Evolutionary conservation across 257 asterid species (phyloP).

Genomic region (Solanum etuberosum): DNA sequence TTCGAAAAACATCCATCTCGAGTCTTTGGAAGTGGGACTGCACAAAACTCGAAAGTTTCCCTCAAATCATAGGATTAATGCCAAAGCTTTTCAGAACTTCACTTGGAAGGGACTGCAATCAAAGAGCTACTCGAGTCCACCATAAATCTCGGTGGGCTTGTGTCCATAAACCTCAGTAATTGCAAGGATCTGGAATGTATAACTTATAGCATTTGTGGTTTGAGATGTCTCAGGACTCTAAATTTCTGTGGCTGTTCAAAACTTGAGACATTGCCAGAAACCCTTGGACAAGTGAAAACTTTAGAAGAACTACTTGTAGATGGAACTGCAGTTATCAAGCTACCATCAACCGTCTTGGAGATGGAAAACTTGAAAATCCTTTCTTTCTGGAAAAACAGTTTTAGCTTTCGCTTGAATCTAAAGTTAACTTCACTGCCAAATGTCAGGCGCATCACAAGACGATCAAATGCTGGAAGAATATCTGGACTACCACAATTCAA

Average conservation of each 20-base stretch:
- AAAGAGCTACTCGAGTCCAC: neutral
- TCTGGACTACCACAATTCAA: neutral
- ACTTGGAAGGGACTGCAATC: conserved; percentile 8
- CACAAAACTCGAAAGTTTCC: conserved; percentile 3
- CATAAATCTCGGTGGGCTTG: neutral
- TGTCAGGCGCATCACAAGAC: neutral
- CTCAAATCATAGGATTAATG: conserved; percentile 2
- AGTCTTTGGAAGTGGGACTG: conserved; percentile 4
- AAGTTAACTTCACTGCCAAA: neutral
- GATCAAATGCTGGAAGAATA: neutral
- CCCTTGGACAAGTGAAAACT: neutral
- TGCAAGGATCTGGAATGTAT: neutral
- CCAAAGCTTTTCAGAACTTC: conserved; percentile 6
- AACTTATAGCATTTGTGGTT: conserved; percentile 5
- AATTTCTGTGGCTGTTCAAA: conserved; percentile 2
- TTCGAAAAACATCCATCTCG: neutral
- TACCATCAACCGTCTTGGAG: neutral
- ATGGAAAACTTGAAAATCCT: conserved; percentile 2
- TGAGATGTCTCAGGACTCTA: conserved; percentile 2
- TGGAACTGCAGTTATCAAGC: conserved; percentile 6
- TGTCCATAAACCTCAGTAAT: conserved; percentile 1
- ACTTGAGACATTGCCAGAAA: conserved; percentile 5
- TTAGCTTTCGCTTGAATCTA: neutral
- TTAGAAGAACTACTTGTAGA: conserved; percentile 7
- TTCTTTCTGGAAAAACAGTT: neutral